Percentiles rank a stretch among this genome's conserved stretches.
These are phyloP conservation scores for Phaeosphaeriaceae sp. DNA, from an alignment of 2,329 filamentous ascomycete genomes.

Conservation along the genomic window DNA sequence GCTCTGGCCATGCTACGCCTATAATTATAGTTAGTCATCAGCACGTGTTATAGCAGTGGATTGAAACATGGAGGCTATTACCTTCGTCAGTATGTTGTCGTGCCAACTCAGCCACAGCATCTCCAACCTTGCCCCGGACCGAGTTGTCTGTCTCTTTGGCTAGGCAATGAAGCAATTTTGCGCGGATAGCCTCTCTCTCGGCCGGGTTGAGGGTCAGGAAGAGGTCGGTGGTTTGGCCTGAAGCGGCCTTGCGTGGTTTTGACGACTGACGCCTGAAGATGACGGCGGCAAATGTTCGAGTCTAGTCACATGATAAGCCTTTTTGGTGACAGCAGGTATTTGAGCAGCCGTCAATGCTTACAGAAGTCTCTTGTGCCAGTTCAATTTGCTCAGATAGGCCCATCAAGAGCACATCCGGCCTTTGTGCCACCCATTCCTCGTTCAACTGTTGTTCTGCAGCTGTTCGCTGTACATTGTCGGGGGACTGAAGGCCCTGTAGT, in stretches of 20 bases:
- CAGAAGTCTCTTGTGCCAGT: slow-evolving; percentile 73
- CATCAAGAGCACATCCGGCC: slow-evolving; percentile 90
- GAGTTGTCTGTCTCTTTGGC: slow-evolving; percentile 73
- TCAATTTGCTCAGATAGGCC: slow-evolving; percentile 92
- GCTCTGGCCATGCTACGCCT: slow-evolving; percentile 89
- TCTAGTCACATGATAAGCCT: slow-evolving; percentile 57
- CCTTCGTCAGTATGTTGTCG: slow-evolving; percentile 93
- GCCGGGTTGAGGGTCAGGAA: slow-evolving; percentile 80
- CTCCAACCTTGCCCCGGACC: slow-evolving; percentile 93
- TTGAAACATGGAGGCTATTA: slow-evolving; percentile 57
- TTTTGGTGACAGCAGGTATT: neutral
- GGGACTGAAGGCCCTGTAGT: slow-evolving; percentile 83
- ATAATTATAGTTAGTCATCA: slow-evolving; percentile 17
- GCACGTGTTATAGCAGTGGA: neutral
- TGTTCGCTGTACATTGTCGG: slow-evolving; percentile 84
- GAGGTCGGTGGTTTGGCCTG: slow-evolving; percentile 76
- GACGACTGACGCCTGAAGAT: slow-evolving; percentile 93
- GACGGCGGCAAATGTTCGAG: slow-evolving; percentile 88
- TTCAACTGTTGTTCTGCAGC: slow-evolving; percentile 90
- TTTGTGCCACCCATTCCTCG: slow-evolving; percentile 82
- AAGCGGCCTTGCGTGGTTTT: slow-evolving; percentile 77
- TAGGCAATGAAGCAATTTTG: slow-evolving; percentile 81
- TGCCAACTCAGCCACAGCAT: slow-evolving; percentile 95
- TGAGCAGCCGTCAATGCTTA: slow-evolving; percentile 52
- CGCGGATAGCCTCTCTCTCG: slow-evolving; percentile 78